Evolutionary conservation across 768 basidiomycete genomes (phyloP).

Genomic region (Macrocybe gigantea): DNA sequence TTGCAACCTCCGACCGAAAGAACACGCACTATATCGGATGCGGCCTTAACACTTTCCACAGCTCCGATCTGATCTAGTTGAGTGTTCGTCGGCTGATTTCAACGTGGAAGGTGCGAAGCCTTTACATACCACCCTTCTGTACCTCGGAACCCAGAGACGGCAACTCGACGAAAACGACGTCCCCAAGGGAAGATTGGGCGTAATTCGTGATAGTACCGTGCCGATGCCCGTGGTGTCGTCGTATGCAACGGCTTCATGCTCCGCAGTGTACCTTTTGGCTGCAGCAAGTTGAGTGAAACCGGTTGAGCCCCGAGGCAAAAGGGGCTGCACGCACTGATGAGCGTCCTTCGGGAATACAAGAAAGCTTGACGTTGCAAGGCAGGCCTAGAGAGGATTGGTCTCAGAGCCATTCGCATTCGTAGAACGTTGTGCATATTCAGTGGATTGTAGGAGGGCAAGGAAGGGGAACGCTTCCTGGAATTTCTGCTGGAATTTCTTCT

Average conservation of each 20-base stretch:
- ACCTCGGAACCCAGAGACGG: constrained; percentile 60
- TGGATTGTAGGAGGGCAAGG: too few species aligned
- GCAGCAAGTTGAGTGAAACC: constrained; percentile 6
- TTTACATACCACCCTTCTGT: constrained; percentile 63
- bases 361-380: constrained; percentile 11
- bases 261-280: constrained; percentile 79
- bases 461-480: too few species aligned
- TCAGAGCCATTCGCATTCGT: too few species aligned
- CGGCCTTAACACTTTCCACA: constrained; percentile 95
- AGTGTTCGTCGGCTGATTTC: background rate
- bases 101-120: constrained; percentile 1
- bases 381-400: too few species aligned
- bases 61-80: constrained; percentile 75
- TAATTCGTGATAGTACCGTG: constrained; percentile 86
- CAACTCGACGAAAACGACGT: constrained; percentile 96
- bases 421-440: too few species aligned
- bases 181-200: constrained; percentile 87
- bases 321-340: constrained; percentile 49
- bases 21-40: constrained; percentile 76
- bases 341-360: constrained; percentile 26
- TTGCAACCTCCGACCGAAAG: constrained; percentile 1
- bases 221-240: constrained; percentile 77
- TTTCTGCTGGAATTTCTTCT: too few species aligned
- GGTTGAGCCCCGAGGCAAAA: background rate
- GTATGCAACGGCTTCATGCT: constrained; percentile 83